Percentiles rank a stretch among this genome's conserved stretches.
phyloP scores from a whole-genome alignment of 2,329 filamentous ascomycete species.

The Alternaria sp. region DNA sequence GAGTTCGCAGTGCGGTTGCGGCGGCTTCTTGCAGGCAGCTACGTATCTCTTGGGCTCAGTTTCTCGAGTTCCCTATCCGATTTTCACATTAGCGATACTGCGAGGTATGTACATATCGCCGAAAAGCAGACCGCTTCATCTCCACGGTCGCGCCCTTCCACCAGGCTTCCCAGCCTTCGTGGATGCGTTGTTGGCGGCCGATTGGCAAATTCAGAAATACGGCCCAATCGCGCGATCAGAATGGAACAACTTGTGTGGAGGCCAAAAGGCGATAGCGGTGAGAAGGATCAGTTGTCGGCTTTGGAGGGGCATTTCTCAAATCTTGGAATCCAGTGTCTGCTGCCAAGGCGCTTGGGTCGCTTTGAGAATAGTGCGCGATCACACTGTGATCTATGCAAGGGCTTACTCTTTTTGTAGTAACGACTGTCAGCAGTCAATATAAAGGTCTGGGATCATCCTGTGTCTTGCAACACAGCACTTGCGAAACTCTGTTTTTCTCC shows the following conservation, averaged over 20 bases:
- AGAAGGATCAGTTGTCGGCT: slow-evolving; percentile 13
- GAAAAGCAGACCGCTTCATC: slow-evolving; percentile 23
- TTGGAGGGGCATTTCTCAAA: slow-evolving; percentile 18
- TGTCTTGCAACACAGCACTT: not conserved
- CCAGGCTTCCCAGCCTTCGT: slow-evolving; percentile 14
- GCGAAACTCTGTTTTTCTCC: not conserved
- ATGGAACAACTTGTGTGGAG: slow-evolving; percentile 5
- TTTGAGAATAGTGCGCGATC: slow-evolving; percentile 2
- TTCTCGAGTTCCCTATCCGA: slow-evolving; percentile 13
- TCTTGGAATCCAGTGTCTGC: slow-evolving; percentile 2
- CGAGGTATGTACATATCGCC: slow-evolving; percentile 10
- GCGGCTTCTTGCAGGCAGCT: slow-evolving; percentile 10
- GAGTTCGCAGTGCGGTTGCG: slow-evolving; percentile 22
- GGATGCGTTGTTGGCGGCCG: slow-evolving; percentile 6
- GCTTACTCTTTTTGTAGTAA: slow-evolving; percentile 1
- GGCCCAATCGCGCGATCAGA: slow-evolving; percentile 1
- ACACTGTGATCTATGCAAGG: slow-evolving; percentile 1
- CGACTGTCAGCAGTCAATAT: not conserved
- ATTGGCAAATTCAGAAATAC: not conserved
- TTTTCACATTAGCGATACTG: slow-evolving; percentile 33
- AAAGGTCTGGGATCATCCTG: not conserved
- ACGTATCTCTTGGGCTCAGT: not conserved
- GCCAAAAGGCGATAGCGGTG: slow-evolving; percentile 21
- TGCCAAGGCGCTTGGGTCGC: slow-evolving; percentile 11
- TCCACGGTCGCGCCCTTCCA: slow-evolving; percentile 11